Evolutionary conservation across 2,329 filamentous ascomycete species (phyloP), one percentile per base, ranked within the genome.

Genomic region (Aspergillus sp.): DNA sequence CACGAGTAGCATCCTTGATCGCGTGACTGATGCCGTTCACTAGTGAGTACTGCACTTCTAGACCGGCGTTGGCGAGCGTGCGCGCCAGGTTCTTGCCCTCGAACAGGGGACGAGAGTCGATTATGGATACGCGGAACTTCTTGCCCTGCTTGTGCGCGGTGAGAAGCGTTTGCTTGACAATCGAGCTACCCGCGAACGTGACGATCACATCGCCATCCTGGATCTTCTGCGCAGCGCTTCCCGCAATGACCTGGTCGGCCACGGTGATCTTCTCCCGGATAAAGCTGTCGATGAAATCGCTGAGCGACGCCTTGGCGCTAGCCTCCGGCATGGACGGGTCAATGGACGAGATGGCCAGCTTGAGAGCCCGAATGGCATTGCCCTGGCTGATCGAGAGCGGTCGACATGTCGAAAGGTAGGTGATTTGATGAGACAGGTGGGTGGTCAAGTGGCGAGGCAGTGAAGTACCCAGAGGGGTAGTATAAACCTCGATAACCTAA

Each of bases 331-430:
- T 85, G 67, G 93, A 90, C 46, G 94, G 92, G 69, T 97, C 92
- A 59, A 97, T 88, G 67, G 92, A 92, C 69, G 91, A 90, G 72
- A 99, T 94, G 70, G 92, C 87, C 52, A 96, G 86, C 81, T 99
- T 99, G 53, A 99, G 84, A 83, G 92, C 94, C 56, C 95, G 87
- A 72, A 99, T 96, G 39, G 92, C 92, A 75, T 98, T 99, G 61
- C 95, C 95, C 88, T 98, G 96, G 63, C 91, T 92, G 77, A 96
- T 95, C 66, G 91, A 96, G 78, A 99, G 90, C 36, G 95, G 93
- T n/a, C 95, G 88, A 72, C 93, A 97, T 66, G 92, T 92, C 61
- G 91, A 91, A 61, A 99, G 85, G 72, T 96, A 97, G 65, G 96
- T 92, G 71, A 99, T 97, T 77, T 99, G 95, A 42, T 93, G 91